These are phyloP conservation scores for Ceratocystis cubensis DNA, from an alignment of 2,329 filamentous ascomycete species.

Conservation along the genomic window DNA sequence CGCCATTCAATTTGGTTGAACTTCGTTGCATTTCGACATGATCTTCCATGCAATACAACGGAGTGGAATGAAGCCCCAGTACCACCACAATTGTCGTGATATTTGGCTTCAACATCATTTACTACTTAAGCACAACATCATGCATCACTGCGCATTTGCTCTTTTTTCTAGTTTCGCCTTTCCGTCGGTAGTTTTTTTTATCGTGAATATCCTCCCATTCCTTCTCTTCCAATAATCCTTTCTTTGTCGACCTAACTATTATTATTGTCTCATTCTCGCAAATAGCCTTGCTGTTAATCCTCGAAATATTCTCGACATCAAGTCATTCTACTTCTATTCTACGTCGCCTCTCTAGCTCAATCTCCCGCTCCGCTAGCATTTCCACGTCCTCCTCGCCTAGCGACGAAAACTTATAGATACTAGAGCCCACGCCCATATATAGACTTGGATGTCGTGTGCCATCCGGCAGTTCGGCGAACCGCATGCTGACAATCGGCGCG, in stretches of 20 bases:
- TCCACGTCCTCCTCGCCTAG: slow-evolving; percentile 12
- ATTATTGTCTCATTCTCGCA: background rate
- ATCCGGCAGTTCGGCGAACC: slow-evolving; percentile 13
- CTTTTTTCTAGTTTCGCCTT: background rate
- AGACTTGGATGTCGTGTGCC: slow-evolving; percentile 14
- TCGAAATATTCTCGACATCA: background rate
- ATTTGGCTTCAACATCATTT: background rate
- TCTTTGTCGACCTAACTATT: background rate
- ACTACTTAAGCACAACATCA: background rate
- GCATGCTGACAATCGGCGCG: slow-evolving; percentile 14
- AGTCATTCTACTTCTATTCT: background rate
- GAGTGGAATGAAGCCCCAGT: background rate
- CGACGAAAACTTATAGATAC: slow-evolving; percentile 17
- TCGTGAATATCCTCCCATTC: background rate
- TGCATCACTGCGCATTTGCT: background rate
- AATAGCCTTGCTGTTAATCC: background rate
- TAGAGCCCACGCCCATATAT: slow-evolving; percentile 15
- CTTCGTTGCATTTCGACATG: background rate
- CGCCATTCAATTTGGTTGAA: too few relatives aligned
- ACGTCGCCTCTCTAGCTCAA: background rate
- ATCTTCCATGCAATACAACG: background rate
- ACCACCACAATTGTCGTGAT: background rate
- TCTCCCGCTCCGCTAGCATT: slow-evolving; percentile 8
- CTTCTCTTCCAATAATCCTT: too few relatives aligned
- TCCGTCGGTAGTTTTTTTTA: background rate